Evolutionary conservation across 129 eudicot genomes (phyloP), one percentile per base, ranked within the genome.

Genomic region (Helichrysum umbraculigerum): DNA sequence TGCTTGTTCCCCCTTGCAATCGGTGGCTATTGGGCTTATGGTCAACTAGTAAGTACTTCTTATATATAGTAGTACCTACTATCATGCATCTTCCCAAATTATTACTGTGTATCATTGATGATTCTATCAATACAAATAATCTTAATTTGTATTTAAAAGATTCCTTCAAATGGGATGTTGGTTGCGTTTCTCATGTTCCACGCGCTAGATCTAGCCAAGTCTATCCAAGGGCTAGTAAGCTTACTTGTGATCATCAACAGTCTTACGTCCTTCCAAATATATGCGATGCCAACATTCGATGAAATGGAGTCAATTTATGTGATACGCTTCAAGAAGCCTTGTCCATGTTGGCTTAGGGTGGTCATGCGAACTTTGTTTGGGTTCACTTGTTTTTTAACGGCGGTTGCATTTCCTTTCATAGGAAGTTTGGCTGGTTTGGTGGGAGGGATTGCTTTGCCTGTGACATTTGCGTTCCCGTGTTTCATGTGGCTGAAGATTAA

Each of bases 21-120:
- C 22, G 88, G 82, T 54, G 97, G 97, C 44, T 91, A 82, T 71
- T 91, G 97, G 97, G 91, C 92, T 2, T 91, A 91, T 63, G 97
- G 97, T 34, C 33, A 63, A 10, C 10, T 41, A 87, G 97, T 88
- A 83, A 21, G 51, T 63, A 16, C 14, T 21, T 68, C 9, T 32
- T 32, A 32, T 0, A 0, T 72, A 30, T 75, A 22, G 7, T n/a
- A n/a, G n/a, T n/a, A n/a, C n/a, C n/a, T n/a, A n/a, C n/a, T n/a
- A 12, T 28, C 6, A 25, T 25, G 15, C 14, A 62, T 75, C 6
- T 29, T 63, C 17, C 10, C 14, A 50, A 12, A 15, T 25, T 0
- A 0, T 25, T 25, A 25, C 2, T 17, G 12, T 15, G 1, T 59
- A 68, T 37, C 1, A 12, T 25, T 34, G 2, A 44, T 34, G 2